These are phyloP conservation scores for Ustanciosporium gigantosporum DNA, from an alignment of 1,284 basidiomycete genomes.

Conservation along the genomic window DNA sequence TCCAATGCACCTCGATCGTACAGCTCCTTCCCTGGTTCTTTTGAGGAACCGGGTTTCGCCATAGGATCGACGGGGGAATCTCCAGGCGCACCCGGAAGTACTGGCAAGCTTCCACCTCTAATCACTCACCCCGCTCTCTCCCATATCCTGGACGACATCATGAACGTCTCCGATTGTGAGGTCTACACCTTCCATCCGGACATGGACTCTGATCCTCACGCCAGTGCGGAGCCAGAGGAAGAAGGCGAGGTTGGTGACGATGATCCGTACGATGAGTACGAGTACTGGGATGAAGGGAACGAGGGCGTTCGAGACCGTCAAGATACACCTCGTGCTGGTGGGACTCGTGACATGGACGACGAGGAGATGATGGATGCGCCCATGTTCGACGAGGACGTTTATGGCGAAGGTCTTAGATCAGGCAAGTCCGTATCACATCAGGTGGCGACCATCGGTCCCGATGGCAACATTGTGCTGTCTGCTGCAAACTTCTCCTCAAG, in stretches of 20 bases:
- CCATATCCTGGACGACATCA: constrained; percentile 84
- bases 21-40: constrained; percentile 44
- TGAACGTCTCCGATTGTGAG: constrained; percentile 87
- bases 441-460: constrained; percentile 26
- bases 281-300: constrained; percentile 41
- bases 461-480: constrained; percentile 31
- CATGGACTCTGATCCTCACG: constrained; percentile 91
- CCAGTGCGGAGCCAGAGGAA: constrained; percentile 64
- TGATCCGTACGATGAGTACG: constrained; percentile 64
- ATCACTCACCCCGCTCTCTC: constrained; percentile 76
- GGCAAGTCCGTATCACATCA: constrained; percentile 13
- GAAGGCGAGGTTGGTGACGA: constrained; percentile 63
- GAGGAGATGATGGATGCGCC: constrained; percentile 50
- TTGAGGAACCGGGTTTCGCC: constrained; percentile 46
- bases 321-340: constrained; percentile 32
- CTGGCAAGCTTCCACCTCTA: constrained; percentile 24
- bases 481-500: constrained; percentile 8
- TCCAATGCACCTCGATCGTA: constrained; percentile 49
- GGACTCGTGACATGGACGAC: constrained; percentile 24
- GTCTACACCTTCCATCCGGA: constrained; percentile 94
- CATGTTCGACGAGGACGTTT: constrained; percentile 59
- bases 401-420: constrained; percentile 38
- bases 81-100: constrained; percentile 9
- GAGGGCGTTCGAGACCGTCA: constrained; percentile 28
- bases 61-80: constrained; percentile 15